Conservation (phyloP, 1,139 yeast genomes). For the Kodamaea sp. region DNA sequence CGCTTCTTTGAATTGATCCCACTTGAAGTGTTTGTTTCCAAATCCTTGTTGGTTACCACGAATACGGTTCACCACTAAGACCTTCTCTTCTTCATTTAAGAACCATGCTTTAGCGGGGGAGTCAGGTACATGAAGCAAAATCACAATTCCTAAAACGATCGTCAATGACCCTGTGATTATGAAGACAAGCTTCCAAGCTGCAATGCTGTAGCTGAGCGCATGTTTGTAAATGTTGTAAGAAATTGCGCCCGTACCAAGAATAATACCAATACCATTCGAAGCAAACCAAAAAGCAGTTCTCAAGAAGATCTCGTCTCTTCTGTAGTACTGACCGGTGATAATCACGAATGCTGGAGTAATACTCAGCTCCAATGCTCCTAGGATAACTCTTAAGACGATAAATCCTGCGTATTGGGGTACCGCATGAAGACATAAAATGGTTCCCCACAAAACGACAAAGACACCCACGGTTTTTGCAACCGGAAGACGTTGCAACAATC, state of each 20-base stretch:
- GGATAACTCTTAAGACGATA: constrained; percentile 5
- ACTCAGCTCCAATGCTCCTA: constrained; percentile 7
- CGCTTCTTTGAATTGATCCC: constrained; percentile 18
- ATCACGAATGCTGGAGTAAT: constrained; percentile 10
- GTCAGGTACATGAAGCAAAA: constrained; percentile 30
- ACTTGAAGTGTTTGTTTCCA: constrained; percentile 14
- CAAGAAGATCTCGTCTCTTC: constrained; percentile 23
- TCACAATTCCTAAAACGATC: constrained; percentile 24
- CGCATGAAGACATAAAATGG: constrained; percentile 6
- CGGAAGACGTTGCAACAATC: constrained; percentile 8
- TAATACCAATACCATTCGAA: constrained; percentile 32
- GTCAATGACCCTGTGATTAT: constrained; percentile 33
- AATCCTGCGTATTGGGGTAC: constrained; percentile 8
- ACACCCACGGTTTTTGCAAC: constrained; percentile 14
- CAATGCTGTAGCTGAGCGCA: constrained; percentile 25
- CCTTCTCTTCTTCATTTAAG: constrained; percentile 49
- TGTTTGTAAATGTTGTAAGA: constrained; percentile 27
- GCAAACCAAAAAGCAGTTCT: constrained; percentile 32
- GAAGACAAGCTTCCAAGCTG: constrained; percentile 34
- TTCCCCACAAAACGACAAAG: constrained; percentile 28
- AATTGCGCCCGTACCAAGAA: constrained; percentile 27
- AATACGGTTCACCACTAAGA: constrained; percentile 32
- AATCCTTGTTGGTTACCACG: constrained; percentile 26
- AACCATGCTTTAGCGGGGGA: constrained; percentile 35
- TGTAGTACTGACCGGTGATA: constrained; percentile 7